Percentiles rank a stretch among this genome's conserved stretches.
Evolutionary conservation across 768 basidiomycete genomes (phyloP).

Genomic region (Lentinula detonsa): DNA sequence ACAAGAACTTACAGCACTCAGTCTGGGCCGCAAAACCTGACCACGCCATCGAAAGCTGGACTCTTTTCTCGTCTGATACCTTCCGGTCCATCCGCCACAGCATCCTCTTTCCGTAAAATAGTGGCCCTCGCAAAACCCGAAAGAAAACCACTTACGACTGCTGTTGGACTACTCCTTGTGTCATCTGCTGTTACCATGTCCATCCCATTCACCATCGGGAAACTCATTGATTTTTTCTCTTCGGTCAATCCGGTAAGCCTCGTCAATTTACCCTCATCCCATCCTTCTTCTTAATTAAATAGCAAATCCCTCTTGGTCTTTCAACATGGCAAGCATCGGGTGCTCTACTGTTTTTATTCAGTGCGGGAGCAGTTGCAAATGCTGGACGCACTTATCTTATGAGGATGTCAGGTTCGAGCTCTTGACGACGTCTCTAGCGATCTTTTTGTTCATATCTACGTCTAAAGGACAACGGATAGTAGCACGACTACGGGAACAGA

Average conservation of each 20-base stretch:
- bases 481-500: constrained; percentile 74
- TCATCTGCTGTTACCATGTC: constrained; percentile 90
- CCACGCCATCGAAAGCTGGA: background rate
- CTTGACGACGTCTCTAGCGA: background rate
- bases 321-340: constrained; percentile 77
- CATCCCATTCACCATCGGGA: constrained; percentile 89
- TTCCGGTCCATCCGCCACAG: constrained; percentile 30
- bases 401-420: constrained; percentile 65
- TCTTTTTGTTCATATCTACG: background rate
- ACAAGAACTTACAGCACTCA: background rate
- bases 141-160: constrained; percentile 64
- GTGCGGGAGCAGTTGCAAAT: constrained; percentile 83
- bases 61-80: constrained; percentile 21
- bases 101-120: constrained; percentile 71
- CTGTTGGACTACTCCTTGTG: constrained; percentile 75
- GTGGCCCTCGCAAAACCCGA: constrained; percentile 79
- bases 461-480: constrained; percentile 79
- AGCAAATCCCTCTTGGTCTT: constrained; percentile 79
- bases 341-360: constrained; percentile 69
- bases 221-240: constrained; percentile 91
- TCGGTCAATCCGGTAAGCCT: constrained; percentile 60
- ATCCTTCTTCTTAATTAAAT: background rate
- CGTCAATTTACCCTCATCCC: background rate
- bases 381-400: constrained; percentile 80
- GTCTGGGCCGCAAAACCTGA: background rate